These are phyloP conservation scores for Venturia pyrina DNA, from an alignment of 2,329 filamentous ascomycete species.

Conservation along the genomic window DNA sequence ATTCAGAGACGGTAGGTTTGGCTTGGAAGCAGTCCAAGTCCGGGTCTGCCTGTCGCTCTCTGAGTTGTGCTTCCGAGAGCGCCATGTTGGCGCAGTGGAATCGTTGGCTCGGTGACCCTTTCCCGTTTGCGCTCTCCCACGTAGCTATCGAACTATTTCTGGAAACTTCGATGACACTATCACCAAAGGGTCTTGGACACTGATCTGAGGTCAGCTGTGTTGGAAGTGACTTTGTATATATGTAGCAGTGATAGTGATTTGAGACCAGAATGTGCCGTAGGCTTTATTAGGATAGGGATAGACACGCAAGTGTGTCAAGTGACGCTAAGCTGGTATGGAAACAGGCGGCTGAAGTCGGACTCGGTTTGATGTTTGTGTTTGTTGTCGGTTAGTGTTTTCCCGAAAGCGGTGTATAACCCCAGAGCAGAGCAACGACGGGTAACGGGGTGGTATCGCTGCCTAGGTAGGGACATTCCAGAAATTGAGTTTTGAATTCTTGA, in stretches of 20 bases:
- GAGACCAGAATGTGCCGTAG: not conserved
- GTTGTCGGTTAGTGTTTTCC: not conserved
- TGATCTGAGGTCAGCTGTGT: not conserved
- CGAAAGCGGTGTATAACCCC: not conserved
- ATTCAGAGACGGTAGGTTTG: not conserved
- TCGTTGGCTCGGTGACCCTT: not conserved
- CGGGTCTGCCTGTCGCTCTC: not conserved
- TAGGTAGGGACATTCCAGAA: not conserved
- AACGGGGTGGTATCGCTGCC: not conserved
- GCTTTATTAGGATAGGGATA: too few species aligned
- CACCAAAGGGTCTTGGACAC: not conserved
- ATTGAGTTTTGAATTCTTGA: too few species aligned
- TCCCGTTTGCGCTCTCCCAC: not conserved
- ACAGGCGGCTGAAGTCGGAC: not conserved
- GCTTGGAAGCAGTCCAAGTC: not conserved
- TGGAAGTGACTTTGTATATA: not conserved
- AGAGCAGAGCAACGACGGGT: not conserved
- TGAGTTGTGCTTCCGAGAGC: not conserved
- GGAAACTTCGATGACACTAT: not conserved
- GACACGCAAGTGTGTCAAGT: not conserved
- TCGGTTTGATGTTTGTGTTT: conserved; percentile 6
- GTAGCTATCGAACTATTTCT: not conserved
- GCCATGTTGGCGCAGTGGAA: not conserved
- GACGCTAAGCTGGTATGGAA: not conserved
- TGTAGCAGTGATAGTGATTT: not conserved